Conservation (phyloP, 495 filamentous ascomycete species). For the Polyplosphaeria fusca region DNA sequence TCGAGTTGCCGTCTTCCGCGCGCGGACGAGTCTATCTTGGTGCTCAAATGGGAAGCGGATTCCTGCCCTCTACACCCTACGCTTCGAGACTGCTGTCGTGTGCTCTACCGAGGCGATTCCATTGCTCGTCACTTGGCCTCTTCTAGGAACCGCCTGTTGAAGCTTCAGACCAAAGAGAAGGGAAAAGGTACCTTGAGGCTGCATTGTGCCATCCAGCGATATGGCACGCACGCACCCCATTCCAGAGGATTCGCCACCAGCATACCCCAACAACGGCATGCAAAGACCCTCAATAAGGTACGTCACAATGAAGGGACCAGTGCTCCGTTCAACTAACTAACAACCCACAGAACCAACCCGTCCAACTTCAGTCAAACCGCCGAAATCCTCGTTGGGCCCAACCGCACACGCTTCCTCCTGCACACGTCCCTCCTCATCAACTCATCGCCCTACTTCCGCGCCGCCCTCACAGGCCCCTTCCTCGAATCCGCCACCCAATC, state of each 20-base stretch:
- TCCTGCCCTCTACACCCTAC: background rate
- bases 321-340: background rate
- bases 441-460: slow-evolving; percentile 50
- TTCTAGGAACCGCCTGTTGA: too few species aligned
- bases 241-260: slow-evolving; percentile 6
- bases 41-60: slow-evolving; percentile 7
- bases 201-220: too few species aligned
- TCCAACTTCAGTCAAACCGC: slow-evolving; percentile 26
- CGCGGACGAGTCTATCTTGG: slow-evolving; percentile 1
- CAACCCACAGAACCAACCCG: background rate
- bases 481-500: slow-evolving; percentile 43
- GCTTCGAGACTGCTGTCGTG: background rate
- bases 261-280: slow-evolving; percentile 8
- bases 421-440: slow-evolving; percentile 46
- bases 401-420: slow-evolving; percentile 39
- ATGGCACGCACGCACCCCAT: slow-evolving; percentile 2
- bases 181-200: too few species aligned
- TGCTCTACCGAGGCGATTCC: too few species aligned
- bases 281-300: slow-evolving; percentile 13
- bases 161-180: too few species aligned
- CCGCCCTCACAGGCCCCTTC: slow-evolving; percentile 49
- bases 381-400: slow-evolving; percentile 42
- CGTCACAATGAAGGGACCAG: background rate
- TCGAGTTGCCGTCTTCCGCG: slow-evolving; percentile 1
- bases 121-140: too few species aligned